Percentiles rank a stretch among this genome's conserved stretches.
These are phyloP conservation scores for Lactarius deliciosus DNA, from an alignment of 768 basidiomycete genomes.

Conservation along the genomic window DNA sequence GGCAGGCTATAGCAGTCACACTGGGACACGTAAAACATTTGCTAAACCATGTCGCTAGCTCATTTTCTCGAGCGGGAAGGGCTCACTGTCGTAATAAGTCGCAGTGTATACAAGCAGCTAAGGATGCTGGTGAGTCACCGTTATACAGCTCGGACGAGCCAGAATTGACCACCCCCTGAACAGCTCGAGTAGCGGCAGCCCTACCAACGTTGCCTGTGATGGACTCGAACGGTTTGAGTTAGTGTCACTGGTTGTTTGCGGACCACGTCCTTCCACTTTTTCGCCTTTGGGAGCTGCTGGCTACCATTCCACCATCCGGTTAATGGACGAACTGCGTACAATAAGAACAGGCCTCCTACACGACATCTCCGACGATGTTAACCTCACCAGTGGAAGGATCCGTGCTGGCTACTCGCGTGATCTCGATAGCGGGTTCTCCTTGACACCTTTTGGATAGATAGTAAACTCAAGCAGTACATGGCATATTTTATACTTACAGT, in stretches of 20 bases:
- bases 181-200: neutral
- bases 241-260: constrained; percentile 13
- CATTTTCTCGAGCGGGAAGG: constrained; percentile 2
- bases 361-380: constrained; percentile 41
- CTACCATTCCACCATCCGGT: constrained; percentile 17
- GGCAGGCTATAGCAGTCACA: neutral
- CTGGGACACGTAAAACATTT: neutral
- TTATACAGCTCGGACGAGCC: constrained; percentile 1
- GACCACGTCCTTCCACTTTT: constrained; percentile 30
- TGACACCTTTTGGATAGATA: constrained; percentile 52
- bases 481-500: constrained; percentile 48
- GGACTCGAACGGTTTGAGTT: neutral
- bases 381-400: constrained; percentile 51
- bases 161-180: neutral
- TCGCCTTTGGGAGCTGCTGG: constrained; percentile 31
- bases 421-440: constrained; percentile 63
- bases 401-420: constrained; percentile 57
- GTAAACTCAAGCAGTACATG: constrained; percentile 14
- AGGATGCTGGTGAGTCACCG: neutral
- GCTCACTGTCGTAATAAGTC: neutral
- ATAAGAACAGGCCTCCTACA: neutral
- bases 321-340: neutral
- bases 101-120: neutral
- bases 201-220: neutral
- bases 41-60: neutral